Evolutionary conservation across 2,329 filamentous ascomycete genomes (phyloP).

Genomic region (Paracamarosporium sp.): DNA sequence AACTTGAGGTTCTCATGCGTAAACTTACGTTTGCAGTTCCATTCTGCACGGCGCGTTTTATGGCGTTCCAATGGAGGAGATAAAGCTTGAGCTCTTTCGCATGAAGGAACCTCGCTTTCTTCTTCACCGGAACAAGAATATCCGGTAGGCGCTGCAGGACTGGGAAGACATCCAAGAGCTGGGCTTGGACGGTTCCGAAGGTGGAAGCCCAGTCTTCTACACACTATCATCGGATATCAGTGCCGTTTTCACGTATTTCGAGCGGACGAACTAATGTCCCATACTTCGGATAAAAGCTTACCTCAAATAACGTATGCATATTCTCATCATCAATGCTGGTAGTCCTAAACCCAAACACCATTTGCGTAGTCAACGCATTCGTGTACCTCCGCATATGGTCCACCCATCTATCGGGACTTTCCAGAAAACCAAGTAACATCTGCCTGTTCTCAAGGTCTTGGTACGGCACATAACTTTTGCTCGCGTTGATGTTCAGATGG

Average conservation of each 20-base stretch:
- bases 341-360: constrained; percentile 55
- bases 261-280: too few species aligned
- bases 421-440: constrained; percentile 59
- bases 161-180: constrained; percentile 57
- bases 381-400: constrained; percentile 59
- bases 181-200: constrained; percentile 51
- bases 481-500: constrained; percentile 21
- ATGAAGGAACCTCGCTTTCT: constrained; percentile 53
- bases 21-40: constrained; percentile 13
- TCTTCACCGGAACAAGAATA: constrained; percentile 39
- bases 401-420: constrained; percentile 49
- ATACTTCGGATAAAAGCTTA: constrained; percentile 5
- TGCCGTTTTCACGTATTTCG: background rate
- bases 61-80: constrained; percentile 26
- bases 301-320: constrained; percentile 18
- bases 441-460: constrained; percentile 63
- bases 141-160: constrained; percentile 49
- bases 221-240: constrained; percentile 33
- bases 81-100: constrained; percentile 48
- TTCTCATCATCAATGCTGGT: constrained; percentile 15
- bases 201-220: constrained; percentile 52
- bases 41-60: constrained; percentile 23
- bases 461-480: constrained; percentile 49
- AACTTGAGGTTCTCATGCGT: background rate
- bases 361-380: constrained; percentile 56